These are phyloP conservation scores for Neospermospora avenae DNA, from an alignment of 2,329 filamentous ascomycete genomes.

Conservation along the genomic window DNA sequence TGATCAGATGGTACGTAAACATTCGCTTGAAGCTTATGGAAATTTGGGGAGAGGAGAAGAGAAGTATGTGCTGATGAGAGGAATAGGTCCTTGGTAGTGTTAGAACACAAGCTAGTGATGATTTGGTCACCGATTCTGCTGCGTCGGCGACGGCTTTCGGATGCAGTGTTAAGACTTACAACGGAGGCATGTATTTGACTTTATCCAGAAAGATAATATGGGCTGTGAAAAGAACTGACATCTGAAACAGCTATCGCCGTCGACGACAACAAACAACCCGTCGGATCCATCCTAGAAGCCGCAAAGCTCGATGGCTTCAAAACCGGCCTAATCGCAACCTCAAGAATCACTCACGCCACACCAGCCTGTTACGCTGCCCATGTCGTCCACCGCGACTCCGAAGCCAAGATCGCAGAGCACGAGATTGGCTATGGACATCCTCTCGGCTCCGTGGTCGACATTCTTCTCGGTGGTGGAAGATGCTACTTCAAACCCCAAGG, in stretches of 20 bases:
- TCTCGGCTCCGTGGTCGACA: not conserved
- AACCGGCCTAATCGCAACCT: constrained; percentile 3
- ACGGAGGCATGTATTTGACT: not conserved
- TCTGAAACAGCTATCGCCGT: constrained; percentile 1
- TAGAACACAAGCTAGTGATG: not conserved
- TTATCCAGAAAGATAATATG: too few species aligned
- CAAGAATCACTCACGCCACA: constrained; percentile 8
- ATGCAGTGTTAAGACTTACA: constrained; percentile 7
- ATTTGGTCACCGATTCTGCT: constrained; percentile 6
- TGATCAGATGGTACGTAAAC: constrained; percentile 2
- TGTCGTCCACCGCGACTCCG: constrained; percentile 5
- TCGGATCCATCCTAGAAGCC: constrained; percentile 4
- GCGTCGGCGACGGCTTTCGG: constrained; percentile 2
- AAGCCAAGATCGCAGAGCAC: constrained; percentile 4
- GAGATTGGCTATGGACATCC: constrained; percentile 5
- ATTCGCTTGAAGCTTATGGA: not conserved
- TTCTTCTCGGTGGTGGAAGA: constrained; percentile 4
- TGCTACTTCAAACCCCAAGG: constrained; percentile 1
- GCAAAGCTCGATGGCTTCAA: constrained; percentile 7
- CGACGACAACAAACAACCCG: not conserved
- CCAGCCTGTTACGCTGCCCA: constrained; percentile 7
- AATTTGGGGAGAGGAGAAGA: not conserved
- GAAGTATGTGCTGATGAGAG: too few species aligned
- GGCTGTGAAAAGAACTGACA: not conserved
- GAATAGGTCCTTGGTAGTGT: constrained; percentile 1